Evolutionary conservation across 768 basidiomycete species (phyloP).

Genomic region (Amanita pallidorosea): DNA sequence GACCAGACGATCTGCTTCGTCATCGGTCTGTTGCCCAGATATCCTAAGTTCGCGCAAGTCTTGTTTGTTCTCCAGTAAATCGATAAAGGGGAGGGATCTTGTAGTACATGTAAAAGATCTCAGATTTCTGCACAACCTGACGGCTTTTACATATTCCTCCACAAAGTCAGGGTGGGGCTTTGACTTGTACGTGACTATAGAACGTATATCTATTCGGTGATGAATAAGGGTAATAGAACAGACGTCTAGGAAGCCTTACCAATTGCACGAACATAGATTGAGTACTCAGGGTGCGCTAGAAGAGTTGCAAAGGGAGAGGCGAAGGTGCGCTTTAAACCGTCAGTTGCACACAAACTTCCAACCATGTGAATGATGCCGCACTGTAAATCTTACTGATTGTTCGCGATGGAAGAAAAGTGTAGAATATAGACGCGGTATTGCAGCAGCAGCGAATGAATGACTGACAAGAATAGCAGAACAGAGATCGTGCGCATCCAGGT

Average conservation of each 20-base stretch:
- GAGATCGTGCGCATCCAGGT: constrained; percentile 46
- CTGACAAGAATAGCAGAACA: constrained; percentile 54
- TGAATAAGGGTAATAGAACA: not conserved
- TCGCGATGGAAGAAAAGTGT: constrained; percentile 37
- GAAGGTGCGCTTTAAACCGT: constrained; percentile 25
- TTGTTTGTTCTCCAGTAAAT: constrained; percentile 30
- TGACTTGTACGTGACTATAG: constrained; percentile 29
- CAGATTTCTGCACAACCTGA: constrained; percentile 42
- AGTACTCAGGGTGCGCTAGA: constrained; percentile 38
- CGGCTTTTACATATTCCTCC: constrained; percentile 34
- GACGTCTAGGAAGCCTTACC: constrained; percentile 21
- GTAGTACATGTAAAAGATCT: constrained; percentile 43
- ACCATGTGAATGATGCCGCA: not conserved
- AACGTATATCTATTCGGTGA: constrained; percentile 34
- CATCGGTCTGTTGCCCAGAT: constrained; percentile 39
- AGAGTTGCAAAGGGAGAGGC: constrained; percentile 57
- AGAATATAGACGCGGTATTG: constrained; percentile 52
- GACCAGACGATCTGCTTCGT: constrained; percentile 35
- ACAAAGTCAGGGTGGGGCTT: constrained; percentile 37
- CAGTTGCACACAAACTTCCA: constrained; percentile 1
- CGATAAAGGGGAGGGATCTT: constrained; percentile 33
- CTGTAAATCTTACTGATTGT: not conserved
- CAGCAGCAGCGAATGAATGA: constrained; percentile 52
- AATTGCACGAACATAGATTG: constrained; percentile 47
- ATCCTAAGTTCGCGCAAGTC: constrained; percentile 37